Base-by-base conservation (phyloP, 2,329 filamentous ascomycete species). In the Cryphonectria radicalis region DNA sequence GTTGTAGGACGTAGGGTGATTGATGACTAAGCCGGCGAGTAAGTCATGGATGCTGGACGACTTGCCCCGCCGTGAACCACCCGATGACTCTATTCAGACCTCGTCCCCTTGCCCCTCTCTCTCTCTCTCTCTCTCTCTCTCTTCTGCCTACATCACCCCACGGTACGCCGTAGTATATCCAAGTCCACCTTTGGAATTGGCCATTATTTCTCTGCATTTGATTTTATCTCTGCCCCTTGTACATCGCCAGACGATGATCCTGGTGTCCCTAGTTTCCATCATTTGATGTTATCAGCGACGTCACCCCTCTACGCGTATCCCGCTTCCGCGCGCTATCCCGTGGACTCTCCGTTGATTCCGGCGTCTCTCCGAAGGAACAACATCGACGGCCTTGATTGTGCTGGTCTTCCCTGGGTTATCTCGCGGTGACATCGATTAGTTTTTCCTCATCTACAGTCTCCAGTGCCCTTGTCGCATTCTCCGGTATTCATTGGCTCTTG, bases 51-150 rank as follows among this genome's bases (percentile, higher is more conserved):
- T 40, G 55, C 57, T 46, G 35, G 40, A 28, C 66, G 25, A 17
- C 50, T 67, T 67, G 66, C 66, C 66, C 66, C 66, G 66, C 67
- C 57, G 42, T 28, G 57, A 42, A 53, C 37, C 67, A 35, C 42
- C 57, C 66, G 28, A 25, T 53, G 63, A 65, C 63, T 65, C 63
- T 65, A 65, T 65, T 65, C 63, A 65, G 63, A 53, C 63, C 63
- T 65, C 42, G 1, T 63, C 32, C 19, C 67, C 67, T 63, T 35
- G n/a, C 42, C 14, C 14, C n/a, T 32, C 11, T 43, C 42, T n/a
- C 32, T 32, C 32, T 17, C n/a, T n/a, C n/a, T n/a, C n/a, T n/a
- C n/a, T n/a, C n/a, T 32, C 11, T 43, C 42, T n/a, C 32, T 32
- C 32, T 17, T 19, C 28, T 46, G 37, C 13, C 43, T 40, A 55